Conservation (phyloP, 208 protist species). For the Hexamita inflata region DNA sequence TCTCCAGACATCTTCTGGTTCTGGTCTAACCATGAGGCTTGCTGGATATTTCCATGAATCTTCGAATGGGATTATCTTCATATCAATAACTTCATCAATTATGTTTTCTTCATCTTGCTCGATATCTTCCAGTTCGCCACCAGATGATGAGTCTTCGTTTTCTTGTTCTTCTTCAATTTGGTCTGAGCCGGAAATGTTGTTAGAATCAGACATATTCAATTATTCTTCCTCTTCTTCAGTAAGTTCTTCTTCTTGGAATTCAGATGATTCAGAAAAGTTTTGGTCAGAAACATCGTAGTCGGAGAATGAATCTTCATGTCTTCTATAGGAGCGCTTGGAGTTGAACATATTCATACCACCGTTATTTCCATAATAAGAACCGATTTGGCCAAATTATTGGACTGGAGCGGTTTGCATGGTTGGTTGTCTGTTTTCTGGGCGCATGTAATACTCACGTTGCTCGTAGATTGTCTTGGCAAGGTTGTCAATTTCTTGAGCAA, state of each 20-base stretch:
- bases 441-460: not conserved
- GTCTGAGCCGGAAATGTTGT: not conserved
- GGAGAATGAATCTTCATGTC: not conserved
- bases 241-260: too few relatives aligned
- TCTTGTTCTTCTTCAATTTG: not conserved
- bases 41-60: not conserved
- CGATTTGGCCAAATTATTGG: not conserved
- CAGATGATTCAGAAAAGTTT: too few relatives aligned
- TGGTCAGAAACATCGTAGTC: too few relatives aligned
- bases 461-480: not conserved
- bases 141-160: not conserved
- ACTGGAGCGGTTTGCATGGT: not conserved
- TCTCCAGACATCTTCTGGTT: not conserved
- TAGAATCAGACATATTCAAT: not conserved
- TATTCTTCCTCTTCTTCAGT: too few relatives aligned
- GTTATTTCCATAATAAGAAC: too few relatives aligned
- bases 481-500: not conserved
- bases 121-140: not conserved
- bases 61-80: not conserved
- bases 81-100: not conserved
- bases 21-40: not conserved
- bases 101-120: not conserved
- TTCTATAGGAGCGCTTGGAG: not conserved
- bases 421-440: not conserved
- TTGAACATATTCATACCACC: not conserved